Evolutionary conservation across 176 grass and related monocot species (phyloP), one percentile per base, ranked within the genome.

Genomic region (Luzula sylvatica): DNA sequence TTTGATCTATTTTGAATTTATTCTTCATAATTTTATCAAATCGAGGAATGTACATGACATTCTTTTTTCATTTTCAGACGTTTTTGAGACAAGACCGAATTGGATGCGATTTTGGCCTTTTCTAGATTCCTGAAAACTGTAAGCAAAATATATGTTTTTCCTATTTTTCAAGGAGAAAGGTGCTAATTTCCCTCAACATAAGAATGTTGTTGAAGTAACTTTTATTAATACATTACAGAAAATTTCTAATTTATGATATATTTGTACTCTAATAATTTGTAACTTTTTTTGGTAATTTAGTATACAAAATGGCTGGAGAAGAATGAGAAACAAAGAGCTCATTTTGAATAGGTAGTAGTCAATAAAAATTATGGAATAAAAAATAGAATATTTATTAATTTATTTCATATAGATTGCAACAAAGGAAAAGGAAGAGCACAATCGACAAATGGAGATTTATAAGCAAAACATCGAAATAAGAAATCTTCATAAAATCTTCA

Each of bases 301-400:
- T 73, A 86, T 20, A 78, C 78, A 15, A 98, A 71, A 98, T 87
- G 17, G 71, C 78, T 3, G 85, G 92, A 8, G 85, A 69, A 55
- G 78, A 90, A 65, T 8, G 78, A 77, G 21, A 58, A 56, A 39
- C 74, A 78, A 61, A 98, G 71, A 66, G 78, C 65, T 62, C 86
- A 74, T 23, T 90, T 77, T 65, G 78, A 72, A 50, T 23, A 66
- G 58, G 67, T 82, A 9, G 4, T 27, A n/a, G n/a, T n/a, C 4
- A n/a, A n/a, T n/a, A n/a, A 35, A 35, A 35, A 35, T 7, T 35
- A 7, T 7, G 7, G 5, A 35, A 35, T 4, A 35, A 35, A 35
- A 35, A 35, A 7, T 35, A 35, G 15, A 24, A 21, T 54, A 19
- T 21, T 23, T 24, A 12, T n/a, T 14, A 12, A 16, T 23, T 35